Base-by-base conservation (phyloP, 345 rosid species). In the Acer campestre region DNA sequence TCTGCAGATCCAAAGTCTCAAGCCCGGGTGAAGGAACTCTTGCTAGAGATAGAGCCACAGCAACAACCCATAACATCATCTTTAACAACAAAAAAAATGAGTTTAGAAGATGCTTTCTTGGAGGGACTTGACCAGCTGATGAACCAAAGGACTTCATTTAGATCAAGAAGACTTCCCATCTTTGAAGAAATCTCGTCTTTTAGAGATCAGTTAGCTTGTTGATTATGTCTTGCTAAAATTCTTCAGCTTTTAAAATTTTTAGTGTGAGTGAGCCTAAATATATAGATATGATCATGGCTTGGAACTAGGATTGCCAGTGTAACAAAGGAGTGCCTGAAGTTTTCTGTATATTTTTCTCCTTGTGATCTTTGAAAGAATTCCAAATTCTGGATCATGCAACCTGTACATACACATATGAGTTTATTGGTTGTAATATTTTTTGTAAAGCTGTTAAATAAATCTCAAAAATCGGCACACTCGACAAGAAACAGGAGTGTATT, bases 161-260 rank as follows among this genome's bases (percentile, higher is more conserved):
- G 91, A 83, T 83, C 94, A 53, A 91, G 84, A 84, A 89, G 98
- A 78, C 96, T 93, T 25, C 97, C 98, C 0, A 85, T 94, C 53
- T 94, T 94, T 25, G 97, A 94, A 82, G 91, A 96, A 80, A 96
- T 96, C 74, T 96, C 93, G 68, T 81, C 94, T 17, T 81, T 89
- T 64, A 94, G 94, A 73, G 93, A 92, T 85, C 98, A 92, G 71
- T 65, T 95, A 58, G 95, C 94, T 49, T 95, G 98, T 74, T 90
- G 87, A 91, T 78, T 75, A 38, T 5, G 38, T 82, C 73, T 35
- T 18, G 18, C 73, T 80, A 73, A 6, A 73, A 10, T 48, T 42
- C 67, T 25, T 22, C 68, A 44, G 7, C n/a, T 18, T 68, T 22
- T 29, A 7, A n/a, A 53, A 22, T 11, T 20, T 35, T 42, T 62